phyloP scores from a whole-genome alignment of 208 protist genomes.

The Herpetomonas muscarum region DNA sequence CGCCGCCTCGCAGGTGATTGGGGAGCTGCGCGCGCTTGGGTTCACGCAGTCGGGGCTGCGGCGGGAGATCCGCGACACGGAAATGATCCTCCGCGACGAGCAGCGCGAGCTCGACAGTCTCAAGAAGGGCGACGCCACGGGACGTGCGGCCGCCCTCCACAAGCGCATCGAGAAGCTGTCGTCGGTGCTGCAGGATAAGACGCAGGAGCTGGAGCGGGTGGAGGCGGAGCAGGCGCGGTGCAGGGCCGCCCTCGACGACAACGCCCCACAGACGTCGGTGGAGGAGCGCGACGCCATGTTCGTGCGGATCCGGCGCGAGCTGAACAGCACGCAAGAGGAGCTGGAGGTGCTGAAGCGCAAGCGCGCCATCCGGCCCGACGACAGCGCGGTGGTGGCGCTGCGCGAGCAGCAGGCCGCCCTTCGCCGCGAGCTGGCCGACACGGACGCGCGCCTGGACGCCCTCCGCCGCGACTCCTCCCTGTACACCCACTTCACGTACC shows the following conservation, averaged over 20 bases:
- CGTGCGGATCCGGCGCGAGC: neutral
- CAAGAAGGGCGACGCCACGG: neutral
- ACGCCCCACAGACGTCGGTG: neutral
- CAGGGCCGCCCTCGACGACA: slow-evolving; percentile 4
- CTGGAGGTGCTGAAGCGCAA: slow-evolving; percentile 8
- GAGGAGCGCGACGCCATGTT: slow-evolving; percentile 1
- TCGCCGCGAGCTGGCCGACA: slow-evolving; percentile 1
- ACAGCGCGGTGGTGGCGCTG: slow-evolving; percentile 7
- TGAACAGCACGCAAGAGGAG: slow-evolving; percentile 12
- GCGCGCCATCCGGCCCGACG: neutral
- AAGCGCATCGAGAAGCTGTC: slow-evolving; percentile 5
- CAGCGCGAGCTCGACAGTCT: slow-evolving; percentile 4
- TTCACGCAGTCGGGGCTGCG: slow-evolving; percentile 2
- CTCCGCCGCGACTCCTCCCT: slow-evolving; percentile 17
- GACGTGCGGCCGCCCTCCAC: neutral
- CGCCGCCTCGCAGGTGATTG: neutral
- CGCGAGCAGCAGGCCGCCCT: slow-evolving; percentile 6
- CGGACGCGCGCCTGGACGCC: slow-evolving; percentile 17
- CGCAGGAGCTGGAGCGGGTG: slow-evolving; percentile 1
- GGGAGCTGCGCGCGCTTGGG: neutral
- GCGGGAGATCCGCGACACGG: slow-evolving; percentile 3
- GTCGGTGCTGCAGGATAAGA: slow-evolving; percentile 1
- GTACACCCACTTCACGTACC: slow-evolving; percentile 27
- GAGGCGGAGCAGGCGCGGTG: slow-evolving; percentile 2
- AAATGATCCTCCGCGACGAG: slow-evolving; percentile 11